A percentile compares a stretch with the other conserved stretches of the same genome.
phyloP scores from a whole-genome alignment of 1,284 basidiomycete genomes.

The Ceratobasidium sp. region DNA sequence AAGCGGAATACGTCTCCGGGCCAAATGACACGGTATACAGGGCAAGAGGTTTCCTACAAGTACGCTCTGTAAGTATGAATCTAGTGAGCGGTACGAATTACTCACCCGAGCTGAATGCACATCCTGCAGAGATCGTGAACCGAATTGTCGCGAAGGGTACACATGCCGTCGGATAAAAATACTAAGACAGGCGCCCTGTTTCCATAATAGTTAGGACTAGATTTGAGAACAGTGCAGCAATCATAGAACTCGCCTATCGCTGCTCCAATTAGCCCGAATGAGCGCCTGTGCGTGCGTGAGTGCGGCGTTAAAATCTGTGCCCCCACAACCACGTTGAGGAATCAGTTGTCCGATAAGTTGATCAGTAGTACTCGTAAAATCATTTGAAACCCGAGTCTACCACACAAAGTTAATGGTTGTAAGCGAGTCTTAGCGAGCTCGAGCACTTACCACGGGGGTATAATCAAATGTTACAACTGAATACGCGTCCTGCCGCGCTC shows the following conservation, averaged over 20 bases:
- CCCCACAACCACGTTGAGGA: constrained; percentile 55
- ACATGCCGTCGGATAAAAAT: constrained; percentile 73
- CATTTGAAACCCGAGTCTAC: constrained; percentile 57
- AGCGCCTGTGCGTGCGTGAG: constrained; percentile 58
- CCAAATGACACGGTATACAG: constrained; percentile 74
- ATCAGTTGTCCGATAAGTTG: constrained; percentile 63
- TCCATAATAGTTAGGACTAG: not conserved
- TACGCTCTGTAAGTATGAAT: not conserved
- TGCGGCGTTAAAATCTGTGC: constrained; percentile 66
- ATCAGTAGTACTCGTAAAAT: constrained; percentile 65
- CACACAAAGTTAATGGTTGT: constrained; percentile 63
- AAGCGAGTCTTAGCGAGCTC: constrained; percentile 52
- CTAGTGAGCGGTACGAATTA: not conserved
- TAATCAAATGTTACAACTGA: constrained; percentile 65
- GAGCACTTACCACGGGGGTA: constrained; percentile 54
- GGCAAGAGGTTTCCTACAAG: constrained; percentile 66
- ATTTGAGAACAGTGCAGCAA: not conserved
- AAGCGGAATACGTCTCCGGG: constrained; percentile 53
- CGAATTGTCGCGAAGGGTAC: constrained; percentile 59
- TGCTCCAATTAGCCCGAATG: constrained; percentile 67
- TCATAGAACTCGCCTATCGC: constrained; percentile 61
- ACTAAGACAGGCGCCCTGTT: constrained; percentile 64
- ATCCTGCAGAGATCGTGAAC: constrained; percentile 64
- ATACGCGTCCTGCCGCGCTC: constrained; percentile 65
- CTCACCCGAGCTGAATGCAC: constrained; percentile 55